phyloP scores from a whole-genome alignment of 208 protist genomes.

The Trypanosoma lewisi region DNA sequence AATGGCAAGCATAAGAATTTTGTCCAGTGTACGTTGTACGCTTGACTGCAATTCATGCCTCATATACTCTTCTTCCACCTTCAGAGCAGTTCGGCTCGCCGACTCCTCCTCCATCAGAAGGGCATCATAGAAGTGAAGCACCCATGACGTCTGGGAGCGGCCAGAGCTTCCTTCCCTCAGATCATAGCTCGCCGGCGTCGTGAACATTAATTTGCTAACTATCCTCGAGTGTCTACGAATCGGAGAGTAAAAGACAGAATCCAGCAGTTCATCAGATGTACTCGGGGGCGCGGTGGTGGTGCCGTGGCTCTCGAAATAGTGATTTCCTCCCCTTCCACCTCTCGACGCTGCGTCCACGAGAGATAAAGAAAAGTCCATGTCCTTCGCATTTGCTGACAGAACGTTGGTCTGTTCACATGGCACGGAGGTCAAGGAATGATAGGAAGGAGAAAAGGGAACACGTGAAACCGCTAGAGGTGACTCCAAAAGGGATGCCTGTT shows the following conservation, averaged over 20 bases:
- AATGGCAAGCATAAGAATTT: conserved; percentile 15
- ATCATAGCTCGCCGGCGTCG: too few species aligned
- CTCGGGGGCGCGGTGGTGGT: neutral
- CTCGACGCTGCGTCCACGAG: neutral
- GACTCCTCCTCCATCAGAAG: conserved; percentile 10
- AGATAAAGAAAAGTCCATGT: too few species aligned
- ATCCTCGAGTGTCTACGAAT: too few species aligned
- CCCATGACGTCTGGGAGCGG: too few species aligned
- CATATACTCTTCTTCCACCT: neutral
- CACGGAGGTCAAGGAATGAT: too few species aligned
- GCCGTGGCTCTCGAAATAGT: neutral
- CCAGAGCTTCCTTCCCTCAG: too few species aligned
- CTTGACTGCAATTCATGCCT: conserved; percentile 4
- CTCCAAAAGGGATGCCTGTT: neutral
- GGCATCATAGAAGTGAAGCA: too few species aligned
- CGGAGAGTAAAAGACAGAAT: conserved; percentile 3
- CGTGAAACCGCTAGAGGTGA: neutral
- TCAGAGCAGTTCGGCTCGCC: neutral
- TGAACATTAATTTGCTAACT: too few species aligned
- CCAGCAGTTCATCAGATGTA: neutral
- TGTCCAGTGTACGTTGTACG: conserved; percentile 8
- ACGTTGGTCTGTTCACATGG: too few species aligned
- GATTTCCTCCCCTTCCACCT: neutral
- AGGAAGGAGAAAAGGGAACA: neutral
- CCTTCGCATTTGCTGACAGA: too few species aligned